phyloP scores from a whole-genome alignment of 1,139 yeast genomes.

The Geotrichum macrosporum region DNA sequence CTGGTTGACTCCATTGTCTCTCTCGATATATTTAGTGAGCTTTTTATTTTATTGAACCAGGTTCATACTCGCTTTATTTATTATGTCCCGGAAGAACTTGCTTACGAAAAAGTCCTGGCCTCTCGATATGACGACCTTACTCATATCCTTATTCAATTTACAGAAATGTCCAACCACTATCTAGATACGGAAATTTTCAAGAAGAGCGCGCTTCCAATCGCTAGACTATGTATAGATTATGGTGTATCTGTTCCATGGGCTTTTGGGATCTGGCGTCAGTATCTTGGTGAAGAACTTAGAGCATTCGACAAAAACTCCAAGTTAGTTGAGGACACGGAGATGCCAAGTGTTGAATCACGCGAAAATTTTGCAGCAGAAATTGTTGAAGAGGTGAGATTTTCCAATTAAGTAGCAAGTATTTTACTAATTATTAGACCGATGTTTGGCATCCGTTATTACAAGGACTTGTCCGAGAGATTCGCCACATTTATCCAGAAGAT shows the following conservation, averaged over 20 bases:
- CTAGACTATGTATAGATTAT: conserved; percentile 47
- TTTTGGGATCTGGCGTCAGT: conserved; percentile 72
- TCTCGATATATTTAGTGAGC: conserved; percentile 52
- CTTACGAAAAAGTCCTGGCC: conserved; percentile 68
- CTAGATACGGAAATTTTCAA: conserved; percentile 40
- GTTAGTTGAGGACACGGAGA: conserved; percentile 16
- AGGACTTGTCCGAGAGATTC: conserved; percentile 27
- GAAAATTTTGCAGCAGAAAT: conserved; percentile 15
- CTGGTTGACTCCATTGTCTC: conserved; percentile 49
- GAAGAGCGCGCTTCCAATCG: conserved; percentile 44
- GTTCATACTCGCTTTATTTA: conserved; percentile 38
- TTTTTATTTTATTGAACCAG: conserved; percentile 60
- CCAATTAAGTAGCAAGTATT: no score
- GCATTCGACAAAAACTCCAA: conserved; percentile 25
- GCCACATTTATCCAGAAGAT: conserved; percentile 29
- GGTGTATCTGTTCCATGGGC: conserved; percentile 63
- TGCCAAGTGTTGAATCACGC: conserved; percentile 11
- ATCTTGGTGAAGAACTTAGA: conserved; percentile 37
- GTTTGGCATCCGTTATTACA: conserved; percentile 32
- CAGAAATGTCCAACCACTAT: conserved; percentile 56
- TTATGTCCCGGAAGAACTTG: conserved; percentile 42
- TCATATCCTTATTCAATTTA: conserved; percentile 59
- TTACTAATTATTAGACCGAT: conserved; percentile 14
- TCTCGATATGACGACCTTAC: conserved; percentile 68
- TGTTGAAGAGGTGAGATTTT: conserved; percentile 11